Evolutionary conservation across 192 early-diverging fungal species (phyloP), one percentile per base, ranked within the genome.

Genomic region (Coemansia sp.): DNA sequence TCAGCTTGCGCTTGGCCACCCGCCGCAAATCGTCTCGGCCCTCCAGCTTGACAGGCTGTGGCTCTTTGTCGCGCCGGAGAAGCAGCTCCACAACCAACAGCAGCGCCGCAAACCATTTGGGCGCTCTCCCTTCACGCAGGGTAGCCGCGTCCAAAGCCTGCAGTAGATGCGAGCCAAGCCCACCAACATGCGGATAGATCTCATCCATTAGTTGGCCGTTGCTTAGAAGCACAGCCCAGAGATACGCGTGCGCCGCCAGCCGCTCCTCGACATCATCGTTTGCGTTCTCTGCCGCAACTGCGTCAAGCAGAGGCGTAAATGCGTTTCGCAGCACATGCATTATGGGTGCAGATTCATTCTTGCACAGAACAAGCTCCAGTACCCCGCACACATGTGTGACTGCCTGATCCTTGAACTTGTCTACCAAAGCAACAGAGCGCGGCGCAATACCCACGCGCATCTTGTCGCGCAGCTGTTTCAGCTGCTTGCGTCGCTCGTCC

Each of bases 401-500:
- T 0, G 71, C 75, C 68, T 71, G 67, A 32, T 71, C 65, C 30
- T 70, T 74, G 50, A 69, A 58, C 60, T 71, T 66, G 59, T 78
- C 69, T 0, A 80, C 30, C 3, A 83, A 25, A 12, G 62, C 71
- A 48, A 80, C 68, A 4, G 56, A 58, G n/a, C 73, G 73, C n/a
- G 71, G 76, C 7, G 69, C 62, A 60, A 64, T 79, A 61, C 84
- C 86, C 56, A 73, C 74, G 41, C 73, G 79, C 66, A 82, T 84
- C 75, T 56, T 75, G 54, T 76, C 89, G 66, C 63, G 86, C 67
- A 63, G 55, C 48, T 68, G 52, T 30, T 55, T 67, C 54, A 73
- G 54, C 61, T 57, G 60, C 47, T 44, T 50, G 57, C 70, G 73
- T 5, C 58, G 52, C 23, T 54, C 75, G 7, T 49, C 74, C 19